These are phyloP conservation scores for Sporothrix protearum DNA, from an alignment of 2,329 filamentous ascomycete genomes.

Conservation along the genomic window DNA sequence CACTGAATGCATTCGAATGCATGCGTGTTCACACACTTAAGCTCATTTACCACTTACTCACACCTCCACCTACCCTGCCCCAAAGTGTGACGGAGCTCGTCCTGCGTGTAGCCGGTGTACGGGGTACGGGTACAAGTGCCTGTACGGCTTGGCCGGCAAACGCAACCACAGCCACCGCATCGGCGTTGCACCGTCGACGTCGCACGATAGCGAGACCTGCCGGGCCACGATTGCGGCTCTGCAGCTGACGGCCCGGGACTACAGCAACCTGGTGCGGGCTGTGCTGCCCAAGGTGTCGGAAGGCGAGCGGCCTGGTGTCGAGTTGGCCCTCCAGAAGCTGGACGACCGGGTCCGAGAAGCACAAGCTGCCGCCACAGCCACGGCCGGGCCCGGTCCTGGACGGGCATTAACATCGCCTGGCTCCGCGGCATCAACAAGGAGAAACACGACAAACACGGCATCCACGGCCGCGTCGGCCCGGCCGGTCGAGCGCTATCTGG, in stretches of 20 bases:
- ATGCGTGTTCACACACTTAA: not conserved
- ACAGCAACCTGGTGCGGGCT: constrained; percentile 13
- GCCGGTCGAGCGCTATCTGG: constrained; percentile 34
- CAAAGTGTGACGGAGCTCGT: constrained; percentile 28
- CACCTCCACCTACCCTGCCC: not conserved
- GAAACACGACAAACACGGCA: not conserved
- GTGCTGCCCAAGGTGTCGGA: not conserved
- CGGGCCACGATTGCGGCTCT: not conserved
- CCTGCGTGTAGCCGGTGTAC: constrained; percentile 31
- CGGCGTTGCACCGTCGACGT: not conserved
- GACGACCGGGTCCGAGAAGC: not conserved
- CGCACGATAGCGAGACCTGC: not conserved
- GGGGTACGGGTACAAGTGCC: constrained; percentile 31
- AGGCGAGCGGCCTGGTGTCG: not conserved
- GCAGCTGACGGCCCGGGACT: constrained; percentile 8
- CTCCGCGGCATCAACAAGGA: not conserved
- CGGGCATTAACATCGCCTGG: no score
- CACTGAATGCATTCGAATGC: no score
- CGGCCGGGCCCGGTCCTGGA: not conserved
- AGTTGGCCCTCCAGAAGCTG: not conserved
- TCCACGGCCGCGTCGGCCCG: not conserved
- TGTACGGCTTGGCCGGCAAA: constrained; percentile 23
- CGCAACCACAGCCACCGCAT: constrained; percentile 15
- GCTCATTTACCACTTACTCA: no score
- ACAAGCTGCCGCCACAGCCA: not conserved